Base-by-base conservation (phyloP, 2,329 filamentous ascomycete species). In the Alternaria conjuncta region DNA sequence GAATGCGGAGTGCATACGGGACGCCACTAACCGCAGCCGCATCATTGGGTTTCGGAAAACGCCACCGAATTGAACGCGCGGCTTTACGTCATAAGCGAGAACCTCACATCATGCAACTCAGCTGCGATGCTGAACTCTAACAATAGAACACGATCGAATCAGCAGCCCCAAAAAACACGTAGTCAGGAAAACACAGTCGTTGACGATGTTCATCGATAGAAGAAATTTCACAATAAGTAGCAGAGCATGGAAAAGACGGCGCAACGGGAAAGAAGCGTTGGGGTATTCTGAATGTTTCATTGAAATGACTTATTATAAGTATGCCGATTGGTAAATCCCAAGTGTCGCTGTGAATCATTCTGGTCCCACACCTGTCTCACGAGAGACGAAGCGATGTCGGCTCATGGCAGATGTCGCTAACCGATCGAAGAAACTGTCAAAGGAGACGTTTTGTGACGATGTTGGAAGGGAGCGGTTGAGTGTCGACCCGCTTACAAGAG, bases 401-500 rank as follows among this genome's bases (percentile, higher is more conserved):
- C 60, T 57, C 28, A 23, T 44, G n/a, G 60, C 60, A 54, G 61
- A 44, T 46, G 26, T 57, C 41, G 55, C 57, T 61, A 49, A 44
- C 50, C 30, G 55, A 59, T 59, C 23, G 30, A 53, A 49, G 46
- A 65, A 60, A 45, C 30, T 55, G 53, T 54, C 55, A 26, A 58
- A 55, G 44, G 57, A 55, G 51, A 53, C 58, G 54, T 63, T 60
- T 65, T 21, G 20, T 41, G 47, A 20, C 23, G 53, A 51, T 41
- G 26, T 32, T 62, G 25, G 44, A 50, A 45, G 20, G n/a, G 41
- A 41, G 21, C n/a, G 18, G 4, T 11, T 21, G 6, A n/a, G 36
- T 32, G 26, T 36, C 6, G 28, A 46, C 10, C 23, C 57, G 45
- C 67, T 67, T 79, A 79, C 73, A 79, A 76, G 44, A 78, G 73